Evolutionary conservation across 2,329 filamentous ascomycete species (phyloP).

Genomic region (Epichloe uncinata): DNA sequence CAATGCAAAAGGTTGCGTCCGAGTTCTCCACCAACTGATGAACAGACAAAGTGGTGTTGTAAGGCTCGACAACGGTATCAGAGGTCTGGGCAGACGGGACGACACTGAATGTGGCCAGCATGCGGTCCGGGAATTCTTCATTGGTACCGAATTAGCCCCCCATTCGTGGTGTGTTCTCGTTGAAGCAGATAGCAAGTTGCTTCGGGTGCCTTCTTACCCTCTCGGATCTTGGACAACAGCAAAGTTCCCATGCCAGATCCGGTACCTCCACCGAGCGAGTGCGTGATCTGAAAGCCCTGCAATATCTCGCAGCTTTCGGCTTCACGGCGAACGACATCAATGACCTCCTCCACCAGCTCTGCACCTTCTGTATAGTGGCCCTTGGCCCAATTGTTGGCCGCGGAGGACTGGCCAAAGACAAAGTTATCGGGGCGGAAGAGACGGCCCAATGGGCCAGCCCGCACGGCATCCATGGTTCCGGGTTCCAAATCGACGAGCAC

Average conservation of each 20-base stretch:
- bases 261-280: conserved; percentile 98
- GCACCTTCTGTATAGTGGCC: conserved; percentile 99
- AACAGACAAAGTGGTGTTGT: conserved; percentile 97
- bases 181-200: background rate
- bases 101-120: conserved; percentile 99
- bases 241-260: conserved; percentile 99
- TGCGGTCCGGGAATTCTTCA: conserved; percentile 88
- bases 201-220: conserved; percentile 25
- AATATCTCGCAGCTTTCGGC: conserved; percentile 98
- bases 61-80: conserved; percentile 98
- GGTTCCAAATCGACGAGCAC: conserved; percentile 99
- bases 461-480: conserved; percentile 98
- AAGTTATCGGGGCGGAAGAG: conserved; percentile 99
- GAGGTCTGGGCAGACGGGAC: conserved; percentile 98
- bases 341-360: conserved; percentile 92
- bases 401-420: conserved; percentile 97
- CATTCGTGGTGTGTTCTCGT: background rate
- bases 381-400: conserved; percentile 99
- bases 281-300: conserved; percentile 99
- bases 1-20: conserved; percentile 99
- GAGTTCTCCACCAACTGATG: conserved; percentile 99
- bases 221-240: conserved; percentile 98
- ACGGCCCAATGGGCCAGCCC: conserved; percentile 92
- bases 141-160: background rate
- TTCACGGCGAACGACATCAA: conserved; percentile 96